Base-by-base conservation (phyloP, 2,329 filamentous ascomycete genomes). In the Lithohypha guttulata region DNA sequence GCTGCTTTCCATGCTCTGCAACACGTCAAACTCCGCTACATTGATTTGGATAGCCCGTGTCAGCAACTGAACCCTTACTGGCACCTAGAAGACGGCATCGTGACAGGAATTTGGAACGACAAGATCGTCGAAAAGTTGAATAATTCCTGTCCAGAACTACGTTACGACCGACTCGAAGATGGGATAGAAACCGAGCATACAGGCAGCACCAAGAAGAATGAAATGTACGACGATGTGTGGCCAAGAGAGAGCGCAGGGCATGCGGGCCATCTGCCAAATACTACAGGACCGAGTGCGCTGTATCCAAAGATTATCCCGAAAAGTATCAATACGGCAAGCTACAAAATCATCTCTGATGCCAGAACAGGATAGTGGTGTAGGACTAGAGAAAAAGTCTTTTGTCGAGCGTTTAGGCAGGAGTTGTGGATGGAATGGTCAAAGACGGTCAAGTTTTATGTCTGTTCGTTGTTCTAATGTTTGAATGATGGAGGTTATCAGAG, bases 31-130 rank as follows among this genome's bases (percentile, higher is more conserved):
- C 83, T 85, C 51, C 75, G 81, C 39, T 85, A 82, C 51, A 77
- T 85, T 38, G 81, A 85, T 57, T 65, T 85, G 4, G 81, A 85
- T 53, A 82, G 79, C 2, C 73, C 77, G 2, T 68, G 80, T 10
- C 80, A 79, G 3, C 72, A 77, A 1, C 61, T 84, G 3, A 84
- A 85, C 50, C 81, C 81, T 0, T 84, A 79, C 53, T 86, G 84
- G 54, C 63, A 79, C 41, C 60, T 84, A 28, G 63, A 69, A 22
- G 65, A 75, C 32, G 71, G 71, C 25, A 60, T 65, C 51, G 81
- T 77, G 50, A 77, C 73, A 1, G 81, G 81, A 4, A 70, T 86
- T 2, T 86, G 81, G 81, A 84, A 76, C 53, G 73, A 80, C 6
- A 56, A 63, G 6, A 84, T 85, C 31, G 61, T 84, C 7, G 62